Evolutionary conservation across 2,329 filamentous ascomycete species (phyloP), one percentile per base, ranked within the genome.

Genomic region (Didymella sp.): DNA sequence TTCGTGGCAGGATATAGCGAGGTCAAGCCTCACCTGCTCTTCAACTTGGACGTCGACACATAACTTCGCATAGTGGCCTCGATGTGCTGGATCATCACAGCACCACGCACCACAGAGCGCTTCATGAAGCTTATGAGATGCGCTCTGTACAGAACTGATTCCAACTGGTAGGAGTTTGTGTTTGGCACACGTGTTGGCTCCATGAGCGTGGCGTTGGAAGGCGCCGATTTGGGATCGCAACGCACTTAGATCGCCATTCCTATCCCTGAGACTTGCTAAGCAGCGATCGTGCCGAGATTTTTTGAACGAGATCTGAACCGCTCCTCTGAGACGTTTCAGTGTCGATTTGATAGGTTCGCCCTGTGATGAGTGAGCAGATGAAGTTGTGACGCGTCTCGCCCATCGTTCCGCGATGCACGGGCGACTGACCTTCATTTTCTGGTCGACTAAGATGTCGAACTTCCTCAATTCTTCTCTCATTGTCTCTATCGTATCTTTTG

Each of bases 1-100:
- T 9, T 61, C 47, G 6, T 64, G 58, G 45, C 63, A 70, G 5
- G 65, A 70, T 44, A 70, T 67, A 4, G 62, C 68, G 17, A 70
- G 59, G 33, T 70, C 67, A 5, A 72, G 59, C 3, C 53, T 57
- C 2, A 72, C 67, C 50, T 61, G 62, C 19, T 46, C 22, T 12
- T 56, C 24, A 0, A 59, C 62, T 40, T 69, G 51, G n/a, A 63
- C 62, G 25, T 67, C 59, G 2, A 71, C 51, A 24, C 64, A 68
- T 5, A 72, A 42, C 54, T 70, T 70, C 2, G 69, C 69, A 33
- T 60, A 56, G 33, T 70, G 69, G 2, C 55, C 59, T 9, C 55
- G 40, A 38, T 71, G 67, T 11, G 46, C 31, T 2, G 49, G 24
- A 27, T 69, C 56, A 9, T 60, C 53, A 38, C 68, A 70, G 27